Base-by-base conservation (phyloP, 192 early-diverging fungal genomes). In the Dissophora ornata region DNA sequence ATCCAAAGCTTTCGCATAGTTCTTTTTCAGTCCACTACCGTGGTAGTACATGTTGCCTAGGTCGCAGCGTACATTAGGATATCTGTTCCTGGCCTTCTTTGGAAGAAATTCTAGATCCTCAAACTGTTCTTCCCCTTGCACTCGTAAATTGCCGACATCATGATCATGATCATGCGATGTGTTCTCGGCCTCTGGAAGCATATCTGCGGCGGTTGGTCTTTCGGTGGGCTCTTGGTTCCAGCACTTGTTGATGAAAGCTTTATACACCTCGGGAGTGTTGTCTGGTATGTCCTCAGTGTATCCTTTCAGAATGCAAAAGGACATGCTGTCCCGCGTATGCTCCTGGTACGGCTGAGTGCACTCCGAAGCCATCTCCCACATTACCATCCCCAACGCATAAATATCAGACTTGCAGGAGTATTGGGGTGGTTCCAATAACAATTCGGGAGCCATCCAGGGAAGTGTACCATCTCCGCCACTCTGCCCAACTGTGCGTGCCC, bases 291-390 rank as follows among this genome's bases (percentile, higher is more conserved):
- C 32, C 33, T 55, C 53, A 9, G 33, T 32, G 53, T 34, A 34
- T 32, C 53, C 53, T 4, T 55, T 36, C 53, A 7, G 1, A 36
- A 55, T 55, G 53, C 53, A 55, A 36, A 8, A 3, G 25, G 9
- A 34, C 53, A 55, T 55, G 32, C 19, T n/a, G n/a, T 38, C 53
- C 29, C 3, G 29, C 11, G 30, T 13, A 21, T 55, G 53, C 10
- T 36, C 53, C 34, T 36, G 33, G 33, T 55, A 55, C n/a, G 53
- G 53, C 15, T 36, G 53, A 55, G 21, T 55, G 21, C 32, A 36
- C 10, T 55, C 21, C 30, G 53, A 32, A 36, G 65, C 52, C 51
- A 69, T 58, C 67, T 69, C 57, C 67, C 57, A 69, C 57, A 69
- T 58, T 1, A 69, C 48, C 15, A 69, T 11, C 16, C 70, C 70